Percentiles rank a stretch among this genome's conserved stretches.
Conservation (phyloP, 805 yeast species). For the Metschnikowia lunata region DNA sequence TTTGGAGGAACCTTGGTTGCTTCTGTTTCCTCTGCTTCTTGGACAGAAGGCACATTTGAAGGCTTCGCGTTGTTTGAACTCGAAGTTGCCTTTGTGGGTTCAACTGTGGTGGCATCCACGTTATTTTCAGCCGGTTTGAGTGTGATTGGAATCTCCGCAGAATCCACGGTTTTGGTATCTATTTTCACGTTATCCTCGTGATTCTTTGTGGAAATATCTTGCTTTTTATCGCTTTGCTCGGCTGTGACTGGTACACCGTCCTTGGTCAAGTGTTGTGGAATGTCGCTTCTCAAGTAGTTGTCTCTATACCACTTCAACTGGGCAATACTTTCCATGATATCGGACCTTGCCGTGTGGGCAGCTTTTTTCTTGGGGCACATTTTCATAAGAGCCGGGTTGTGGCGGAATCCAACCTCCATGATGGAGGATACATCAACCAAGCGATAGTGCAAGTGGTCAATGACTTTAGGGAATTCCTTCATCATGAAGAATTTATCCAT, state of each 20-base stretch:
- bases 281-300: slow-evolving; percentile 47
- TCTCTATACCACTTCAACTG: slow-evolving; percentile 77
- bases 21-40: background rate
- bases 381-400: slow-evolving; percentile 59
- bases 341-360: slow-evolving; percentile 83
- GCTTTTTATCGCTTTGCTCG: too few species aligned
- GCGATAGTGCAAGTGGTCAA: slow-evolving; percentile 63
- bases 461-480: slow-evolving; percentile 74
- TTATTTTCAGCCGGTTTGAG: background rate
- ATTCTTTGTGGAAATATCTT: too few species aligned
- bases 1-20: background rate
- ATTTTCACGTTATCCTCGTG: too few species aligned
- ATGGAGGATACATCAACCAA: slow-evolving; percentile 86
- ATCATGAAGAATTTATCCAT: slow-evolving; percentile 84
- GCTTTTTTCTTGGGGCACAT: slow-evolving; percentile 58
- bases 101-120: background rate
- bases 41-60: background rate
- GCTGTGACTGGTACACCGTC: too few species aligned
- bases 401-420: slow-evolving; percentile 75
- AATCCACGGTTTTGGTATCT: too few species aligned
- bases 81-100: background rate
- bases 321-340: slow-evolving; percentile 81
- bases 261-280: slow-evolving; percentile 6
- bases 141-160: too few species aligned
- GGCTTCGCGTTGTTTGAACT: background rate